Evolutionary conservation across 495 filamentous ascomycete species (phyloP), one percentile per base, ranked within the genome.

Genomic region (Penicillium paradoxum): DNA sequence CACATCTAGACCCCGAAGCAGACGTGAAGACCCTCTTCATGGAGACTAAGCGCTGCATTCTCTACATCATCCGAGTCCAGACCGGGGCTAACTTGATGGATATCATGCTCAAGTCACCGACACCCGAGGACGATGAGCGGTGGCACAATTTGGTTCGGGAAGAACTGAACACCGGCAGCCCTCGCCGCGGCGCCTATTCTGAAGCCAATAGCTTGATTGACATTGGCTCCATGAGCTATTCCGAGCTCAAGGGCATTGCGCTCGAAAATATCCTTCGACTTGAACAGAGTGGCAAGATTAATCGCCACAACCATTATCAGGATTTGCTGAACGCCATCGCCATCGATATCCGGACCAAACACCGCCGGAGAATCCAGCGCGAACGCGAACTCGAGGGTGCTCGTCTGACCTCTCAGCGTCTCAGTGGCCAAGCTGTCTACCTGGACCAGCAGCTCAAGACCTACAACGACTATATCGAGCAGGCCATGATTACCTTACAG

Each of bases 401-500:
- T 36, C 83, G 87, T 17, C 72, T 89, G 56, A 99, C 93, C 5
- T 82, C 96, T 25, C 75, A 74, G 8, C 88, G 92, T 55, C 74
- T 99, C 47, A 88, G 90, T 66, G 89, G 95, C 58, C 97, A 99
- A 69, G 91, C 93, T 21, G 78, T 80, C 43, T 97, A 90, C 73
- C 79, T 99, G 1, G 95, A 99, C 60, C 84, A 88, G 55, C 95
- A 97, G 71, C 81, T 96, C 37, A 95, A 96, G 76, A 90, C 84
- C 55, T 99, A 97, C 76, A 96, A 99, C 65, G 90, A 97, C 70
- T 97, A 97, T 66, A 96, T 99, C 61, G 93, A 99, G 75, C 91
- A 97, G 67, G 90, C 93, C 17, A 96, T 99, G 91, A 79, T 91
- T 47, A 97, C 95, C n/a, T 81, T 99, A 44, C 95, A 97, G 70